Percentiles rank a stretch among this genome's conserved stretches.
Evolutionary conservation across 768 basidiomycete species (phyloP).

Genomic region (Calocybe indica): DNA sequence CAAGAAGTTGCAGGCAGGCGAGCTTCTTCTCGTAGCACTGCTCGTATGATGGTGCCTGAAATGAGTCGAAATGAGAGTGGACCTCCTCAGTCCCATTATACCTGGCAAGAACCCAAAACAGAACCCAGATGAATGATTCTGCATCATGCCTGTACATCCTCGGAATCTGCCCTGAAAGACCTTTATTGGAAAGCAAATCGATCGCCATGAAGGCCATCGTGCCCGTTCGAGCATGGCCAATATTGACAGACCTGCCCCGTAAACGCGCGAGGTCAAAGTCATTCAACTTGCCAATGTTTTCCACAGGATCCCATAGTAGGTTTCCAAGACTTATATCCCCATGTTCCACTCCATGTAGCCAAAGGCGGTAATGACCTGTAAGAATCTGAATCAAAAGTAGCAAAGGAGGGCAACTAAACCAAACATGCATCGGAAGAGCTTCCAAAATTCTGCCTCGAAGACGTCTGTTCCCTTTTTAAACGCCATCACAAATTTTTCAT

Average conservation of each 20-base stretch:
- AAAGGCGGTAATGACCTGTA: constrained; percentile 19
- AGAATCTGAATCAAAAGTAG: no score
- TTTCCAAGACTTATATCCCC: constrained; percentile 24
- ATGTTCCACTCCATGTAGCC: constrained; percentile 18
- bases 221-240: constrained; percentile 13
- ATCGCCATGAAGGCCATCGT: constrained; percentile 28
- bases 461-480: no score
- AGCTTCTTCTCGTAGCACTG: no score
- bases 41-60: no score
- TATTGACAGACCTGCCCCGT: not conserved
- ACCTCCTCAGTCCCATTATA: no score
- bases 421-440: no score
- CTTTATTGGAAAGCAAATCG: constrained; percentile 13
- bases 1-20: no score
- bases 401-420: no score
- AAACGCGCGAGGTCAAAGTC: constrained; percentile 21
- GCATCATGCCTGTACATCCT: constrained; percentile 23
- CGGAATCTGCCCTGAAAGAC: constrained; percentile 8
- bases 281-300: constrained; percentile 15
- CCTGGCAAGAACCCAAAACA: constrained; percentile 8
- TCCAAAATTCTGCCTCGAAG: no score
- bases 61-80: no score
- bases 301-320: constrained; percentile 18
- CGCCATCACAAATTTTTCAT: no score
- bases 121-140: constrained; percentile 27